These are phyloP conservation scores for Viola odorata DNA, from an alignment of 345 rosid genomes.

Conservation along the genomic window DNA sequence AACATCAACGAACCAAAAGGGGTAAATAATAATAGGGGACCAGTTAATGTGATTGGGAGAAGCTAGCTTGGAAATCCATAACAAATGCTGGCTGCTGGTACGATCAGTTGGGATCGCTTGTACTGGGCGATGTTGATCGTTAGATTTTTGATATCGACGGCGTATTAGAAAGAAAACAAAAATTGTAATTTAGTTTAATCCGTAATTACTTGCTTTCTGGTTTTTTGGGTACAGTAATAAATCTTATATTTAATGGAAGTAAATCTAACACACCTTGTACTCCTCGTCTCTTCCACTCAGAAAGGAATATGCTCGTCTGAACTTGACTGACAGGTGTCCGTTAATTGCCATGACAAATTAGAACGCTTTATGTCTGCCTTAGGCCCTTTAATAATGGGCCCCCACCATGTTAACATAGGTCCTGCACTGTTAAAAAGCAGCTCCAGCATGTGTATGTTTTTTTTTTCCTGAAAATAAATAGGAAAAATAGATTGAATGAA, in stretches of 20 bases:
- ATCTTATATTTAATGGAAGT: conserved; percentile 7
- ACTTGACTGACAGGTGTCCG: conserved; percentile 20
- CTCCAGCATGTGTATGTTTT: too few relatives aligned
- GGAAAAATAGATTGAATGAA: too few relatives aligned
- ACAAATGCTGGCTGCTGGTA: conserved; percentile 3
- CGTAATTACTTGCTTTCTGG: too few relatives aligned
- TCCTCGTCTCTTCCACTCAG: background rate
- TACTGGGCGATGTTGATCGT: conserved; percentile 12
- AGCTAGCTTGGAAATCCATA: conserved; percentile 4
- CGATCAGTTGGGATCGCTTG: conserved; percentile 23
- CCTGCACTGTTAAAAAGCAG: too few relatives aligned
- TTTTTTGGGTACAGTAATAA: too few relatives aligned
- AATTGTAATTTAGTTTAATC: too few relatives aligned
- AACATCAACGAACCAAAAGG: too few relatives aligned
- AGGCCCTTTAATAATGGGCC: conserved; percentile 11
- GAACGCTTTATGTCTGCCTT: conserved; percentile 12
- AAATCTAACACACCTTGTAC: background rate
- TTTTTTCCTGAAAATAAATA: too few relatives aligned
- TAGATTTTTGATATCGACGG: conserved; percentile 5
- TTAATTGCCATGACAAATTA: conserved; percentile 12
- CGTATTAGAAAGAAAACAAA: background rate
- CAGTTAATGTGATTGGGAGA: background rate
- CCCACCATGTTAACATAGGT: conserved; percentile 7
- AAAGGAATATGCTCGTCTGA: conserved; percentile 20
- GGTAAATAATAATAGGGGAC: background rate